phyloP scores from a whole-genome alignment of 1,284 basidiomycete genomes.

The Fistulina hepatica region DNA sequence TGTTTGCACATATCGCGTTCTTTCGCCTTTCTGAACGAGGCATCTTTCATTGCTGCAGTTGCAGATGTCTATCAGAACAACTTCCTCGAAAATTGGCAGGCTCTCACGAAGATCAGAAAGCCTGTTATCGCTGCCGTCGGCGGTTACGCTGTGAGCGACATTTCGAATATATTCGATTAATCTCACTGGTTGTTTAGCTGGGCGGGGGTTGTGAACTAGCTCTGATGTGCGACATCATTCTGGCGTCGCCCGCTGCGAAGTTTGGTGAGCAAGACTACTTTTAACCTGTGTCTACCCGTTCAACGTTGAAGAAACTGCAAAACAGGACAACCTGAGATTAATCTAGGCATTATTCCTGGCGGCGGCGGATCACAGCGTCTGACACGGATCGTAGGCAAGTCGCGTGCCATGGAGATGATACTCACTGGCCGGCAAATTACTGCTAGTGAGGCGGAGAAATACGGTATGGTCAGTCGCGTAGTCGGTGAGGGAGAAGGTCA shows the following conservation, averaged over 20 bases:
- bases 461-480: slow-evolving; percentile 78
- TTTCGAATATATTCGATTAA: neutral
- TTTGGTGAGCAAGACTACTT: too few relatives aligned
- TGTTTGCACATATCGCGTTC: neutral
- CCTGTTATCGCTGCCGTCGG: slow-evolving; percentile 95
- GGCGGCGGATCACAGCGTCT: slow-evolving; percentile 82
- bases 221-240: slow-evolving; percentile 94
- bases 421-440: slow-evolving; percentile 78
- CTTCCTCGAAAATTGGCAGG: slow-evolving; percentile 81
- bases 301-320: too few relatives aligned
- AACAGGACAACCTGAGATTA: slow-evolving; percentile 98
- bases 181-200: slow-evolving; percentile 38
- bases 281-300: too few relatives aligned
- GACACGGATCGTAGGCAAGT: slow-evolving; percentile 82
- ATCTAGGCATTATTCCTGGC: slow-evolving; percentile 92
- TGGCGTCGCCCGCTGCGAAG: slow-evolving; percentile 86
- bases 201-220: slow-evolving; percentile 97
- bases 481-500: slow-evolving; percentile 66
- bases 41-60: slow-evolving; percentile 34
- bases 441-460: slow-evolving; percentile 77
- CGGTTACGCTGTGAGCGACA: slow-evolving; percentile 78
- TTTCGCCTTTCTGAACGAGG: too few relatives aligned
- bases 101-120: slow-evolving; percentile 71
- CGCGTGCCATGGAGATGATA: slow-evolving; percentile 90
- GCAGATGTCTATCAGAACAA: slow-evolving; percentile 81